phyloP scores from a whole-genome alignment of 192 early-diverging fungal species.

The Umbelopsis vinacea region DNA sequence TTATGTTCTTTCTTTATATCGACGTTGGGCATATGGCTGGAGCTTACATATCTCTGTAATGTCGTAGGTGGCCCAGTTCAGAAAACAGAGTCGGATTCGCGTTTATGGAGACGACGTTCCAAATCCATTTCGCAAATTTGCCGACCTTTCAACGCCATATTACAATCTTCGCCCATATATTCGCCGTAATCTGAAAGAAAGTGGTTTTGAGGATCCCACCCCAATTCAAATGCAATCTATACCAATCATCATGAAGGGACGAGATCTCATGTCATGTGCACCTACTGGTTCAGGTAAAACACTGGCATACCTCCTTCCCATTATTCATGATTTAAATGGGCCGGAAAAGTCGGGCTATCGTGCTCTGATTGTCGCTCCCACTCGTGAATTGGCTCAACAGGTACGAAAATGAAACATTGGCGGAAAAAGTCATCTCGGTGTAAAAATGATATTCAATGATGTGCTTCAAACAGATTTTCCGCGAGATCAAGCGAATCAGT shows the following conservation, averaged over 20 bases:
- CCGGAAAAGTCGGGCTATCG: conserved; percentile 84
- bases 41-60: not conserved
- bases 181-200: conserved; percentile 67
- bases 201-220: conserved; percentile 64
- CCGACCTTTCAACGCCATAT: conserved; percentile 68
- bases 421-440: not conserved
- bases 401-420: conserved; percentile 31
- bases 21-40: not conserved
- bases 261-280: conserved; percentile 94
- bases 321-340: conserved; percentile 82
- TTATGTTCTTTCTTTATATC: not conserved
- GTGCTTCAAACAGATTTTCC: conserved; percentile 70
- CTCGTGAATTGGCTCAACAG: conserved; percentile 89
- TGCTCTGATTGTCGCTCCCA: conserved; percentile 92
- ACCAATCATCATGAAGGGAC: conserved; percentile 79
- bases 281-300: conserved; percentile 99
- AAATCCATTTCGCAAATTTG: conserved; percentile 81
- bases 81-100: conserved; percentile 79
- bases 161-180: conserved; percentile 76
- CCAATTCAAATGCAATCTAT: conserved; percentile 49
- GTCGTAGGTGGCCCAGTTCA: conserved; percentile 48
- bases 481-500: conserved; percentile 77
- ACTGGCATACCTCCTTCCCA: conserved; percentile 89
- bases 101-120: conserved; percentile 88
- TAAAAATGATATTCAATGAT: not conserved